These are phyloP conservation scores for Aureobasidium sp. DNA, from an alignment of 2,329 filamentous ascomycete genomes.

Conservation along the genomic window DNA sequence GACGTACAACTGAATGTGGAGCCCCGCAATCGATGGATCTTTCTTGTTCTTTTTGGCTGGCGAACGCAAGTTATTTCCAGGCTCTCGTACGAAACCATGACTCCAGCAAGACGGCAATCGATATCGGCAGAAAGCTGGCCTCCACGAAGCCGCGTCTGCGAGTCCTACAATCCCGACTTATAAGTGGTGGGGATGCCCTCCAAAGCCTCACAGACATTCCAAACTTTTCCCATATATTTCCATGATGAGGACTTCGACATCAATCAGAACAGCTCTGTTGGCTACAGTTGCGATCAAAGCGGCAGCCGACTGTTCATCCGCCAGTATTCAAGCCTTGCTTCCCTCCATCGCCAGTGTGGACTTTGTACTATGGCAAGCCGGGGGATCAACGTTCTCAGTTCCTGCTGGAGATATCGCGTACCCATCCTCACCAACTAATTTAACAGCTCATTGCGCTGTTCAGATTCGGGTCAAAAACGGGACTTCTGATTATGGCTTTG, in stretches of 20 bases:
- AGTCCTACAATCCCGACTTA: not conserved
- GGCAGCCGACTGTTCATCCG: constrained; percentile 35
- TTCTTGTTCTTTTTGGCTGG: not conserved
- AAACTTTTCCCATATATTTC: not conserved
- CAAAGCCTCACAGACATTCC: not conserved
- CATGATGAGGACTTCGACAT: not conserved
- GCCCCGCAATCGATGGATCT: not conserved
- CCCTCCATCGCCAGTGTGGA: constrained; percentile 40
- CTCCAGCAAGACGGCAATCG: not conserved
- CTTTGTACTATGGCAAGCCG: constrained; percentile 36
- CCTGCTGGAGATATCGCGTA: constrained; percentile 43
- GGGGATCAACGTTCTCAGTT: constrained; percentile 44
- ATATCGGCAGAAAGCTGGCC: not conserved
- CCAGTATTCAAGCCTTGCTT: constrained; percentile 38
- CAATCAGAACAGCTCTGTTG: not conserved
- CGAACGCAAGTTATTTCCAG: not conserved
- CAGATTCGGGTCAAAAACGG: constrained; percentile 34
- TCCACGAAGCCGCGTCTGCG: not conserved
- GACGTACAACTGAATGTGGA: not conserved
- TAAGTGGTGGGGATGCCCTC: not conserved
- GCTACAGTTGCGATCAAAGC: not conserved
- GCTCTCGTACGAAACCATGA: not conserved
- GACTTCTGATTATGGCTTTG: constrained; percentile 34
- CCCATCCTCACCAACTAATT: constrained; percentile 41
- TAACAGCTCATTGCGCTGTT: constrained; percentile 34